Evolutionary conservation across 2,329 filamentous ascomycete species (phyloP), one percentile per base, ranked within the genome.

Genomic region (Dactylonectria estremocensis): DNA sequence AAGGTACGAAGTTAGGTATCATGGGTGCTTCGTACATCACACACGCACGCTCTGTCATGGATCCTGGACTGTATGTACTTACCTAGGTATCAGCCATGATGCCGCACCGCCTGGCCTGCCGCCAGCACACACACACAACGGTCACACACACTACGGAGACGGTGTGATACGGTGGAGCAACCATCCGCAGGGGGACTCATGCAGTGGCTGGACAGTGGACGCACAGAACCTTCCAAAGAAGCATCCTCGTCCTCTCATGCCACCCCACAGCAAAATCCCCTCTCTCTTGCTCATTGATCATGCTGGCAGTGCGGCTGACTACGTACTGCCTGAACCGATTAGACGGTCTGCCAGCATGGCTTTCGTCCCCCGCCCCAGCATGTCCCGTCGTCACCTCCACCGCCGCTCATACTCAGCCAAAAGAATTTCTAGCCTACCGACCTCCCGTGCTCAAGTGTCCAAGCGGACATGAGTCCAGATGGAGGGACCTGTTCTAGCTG

Each of bases 161-260:
- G 64, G 58, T 66, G 64, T 66, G 64, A 66, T 50, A 55, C 33
- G 31, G 52, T 53, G 31, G 53, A 31, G 53, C 43, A 45, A 28
- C 24, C 33, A 40, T 20, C 55, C 14, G 28, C 49, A 64, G 40
- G 55, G 55, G 46, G 18, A 3, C 28, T 40, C 45, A 35, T 37
- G 48, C 48, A 49, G 55, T 57, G 54, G 37, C 56, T 54, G 52
- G 56, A 50, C 49, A 28, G 49, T 54, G 52, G 56, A 50, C 49
- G 57, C 45, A 61, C 57, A 66, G 64, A 66, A 66, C 64, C 58
- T 66, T 66, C 64, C 57, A 66, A 66, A 61, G 64, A 66, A 66
- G 58, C 64, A 55, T 54, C 33, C 48, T 18, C 35, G 24, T 22
- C 22, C 24, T 24, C 22, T 57, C 54, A n/a, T 52, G 45, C 61